These are phyloP conservation scores for Penicillium chermesinum DNA, from an alignment of 495 filamentous ascomycete species.

Conservation along the genomic window DNA sequence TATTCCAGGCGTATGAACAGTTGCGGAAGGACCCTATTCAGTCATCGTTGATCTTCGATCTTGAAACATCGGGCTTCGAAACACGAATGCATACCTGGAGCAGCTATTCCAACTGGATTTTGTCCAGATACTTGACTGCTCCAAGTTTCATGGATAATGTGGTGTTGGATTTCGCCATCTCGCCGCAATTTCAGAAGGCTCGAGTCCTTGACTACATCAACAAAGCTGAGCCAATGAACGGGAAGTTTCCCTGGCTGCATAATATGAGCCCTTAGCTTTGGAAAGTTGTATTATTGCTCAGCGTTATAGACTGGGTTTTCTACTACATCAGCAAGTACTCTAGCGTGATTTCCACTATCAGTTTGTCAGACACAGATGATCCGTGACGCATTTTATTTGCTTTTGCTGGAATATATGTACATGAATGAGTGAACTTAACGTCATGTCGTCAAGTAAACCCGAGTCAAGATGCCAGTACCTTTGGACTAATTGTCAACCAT, in stretches of 20 bases:
- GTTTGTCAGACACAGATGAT: neutral
- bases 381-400: neutral
- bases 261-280: neutral
- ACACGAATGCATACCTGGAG: slow-evolving; percentile 21
- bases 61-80: slow-evolving; percentile 13
- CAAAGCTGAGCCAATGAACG: slow-evolving; percentile 1
- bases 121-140: slow-evolving; percentile 11
- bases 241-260: slow-evolving; percentile 3
- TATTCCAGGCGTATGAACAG: slow-evolving; percentile 13
- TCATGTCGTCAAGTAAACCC: neutral
- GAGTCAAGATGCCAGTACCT: neutral
- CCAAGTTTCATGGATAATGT: slow-evolving; percentile 1
- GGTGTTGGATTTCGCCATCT: neutral
- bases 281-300: neutral
- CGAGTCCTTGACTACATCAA: neutral
- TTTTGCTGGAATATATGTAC: neutral
- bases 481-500: too few species aligned
- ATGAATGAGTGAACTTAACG: neutral
- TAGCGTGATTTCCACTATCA: neutral
- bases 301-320: neutral
- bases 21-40: slow-evolving; percentile 8
- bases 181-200: slow-evolving; percentile 1
- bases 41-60: slow-evolving; percentile 7
- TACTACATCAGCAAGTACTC: neutral
- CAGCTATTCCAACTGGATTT: slow-evolving; percentile 9